Conservation (phyloP, 345 rosid species). For the Eucalyptus erythrocorys region DNA sequence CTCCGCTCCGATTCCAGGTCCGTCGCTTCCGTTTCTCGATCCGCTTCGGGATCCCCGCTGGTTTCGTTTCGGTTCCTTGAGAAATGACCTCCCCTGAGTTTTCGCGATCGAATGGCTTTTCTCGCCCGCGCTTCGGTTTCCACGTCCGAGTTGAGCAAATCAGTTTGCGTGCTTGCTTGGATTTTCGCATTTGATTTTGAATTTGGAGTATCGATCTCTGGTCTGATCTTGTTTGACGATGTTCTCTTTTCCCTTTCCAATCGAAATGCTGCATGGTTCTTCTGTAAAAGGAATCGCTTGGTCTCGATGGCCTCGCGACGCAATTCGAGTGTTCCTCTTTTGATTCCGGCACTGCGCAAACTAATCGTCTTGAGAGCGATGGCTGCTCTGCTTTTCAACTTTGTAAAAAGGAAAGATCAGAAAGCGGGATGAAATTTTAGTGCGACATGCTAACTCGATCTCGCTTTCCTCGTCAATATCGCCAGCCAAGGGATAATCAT, state of each 20-base stretch:
- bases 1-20: constrained; percentile 51
- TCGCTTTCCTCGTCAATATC: neutral
- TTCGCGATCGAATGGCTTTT: neutral
- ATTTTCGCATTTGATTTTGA: neutral
- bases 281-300: neutral
- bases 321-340: neutral
- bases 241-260: neutral
- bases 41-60: neutral
- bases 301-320: neutral
- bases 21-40: neutral
- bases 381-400: neutral
- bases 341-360: neutral
- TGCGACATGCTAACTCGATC: neutral
- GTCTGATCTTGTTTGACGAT: neutral
- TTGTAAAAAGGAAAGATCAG: neutral
- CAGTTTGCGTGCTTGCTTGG: neutral
- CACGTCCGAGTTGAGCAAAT: neutral
- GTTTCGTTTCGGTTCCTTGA: neutral
- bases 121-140: neutral
- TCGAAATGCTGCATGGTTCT: neutral
- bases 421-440: neutral
- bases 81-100: neutral
- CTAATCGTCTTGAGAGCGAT: neutral
- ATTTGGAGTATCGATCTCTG: neutral
- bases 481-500: neutral